Evolutionary conservation across 495 filamentous ascomycete species (phyloP).

Genomic region (Aspergillus incahuasiensis): DNA sequence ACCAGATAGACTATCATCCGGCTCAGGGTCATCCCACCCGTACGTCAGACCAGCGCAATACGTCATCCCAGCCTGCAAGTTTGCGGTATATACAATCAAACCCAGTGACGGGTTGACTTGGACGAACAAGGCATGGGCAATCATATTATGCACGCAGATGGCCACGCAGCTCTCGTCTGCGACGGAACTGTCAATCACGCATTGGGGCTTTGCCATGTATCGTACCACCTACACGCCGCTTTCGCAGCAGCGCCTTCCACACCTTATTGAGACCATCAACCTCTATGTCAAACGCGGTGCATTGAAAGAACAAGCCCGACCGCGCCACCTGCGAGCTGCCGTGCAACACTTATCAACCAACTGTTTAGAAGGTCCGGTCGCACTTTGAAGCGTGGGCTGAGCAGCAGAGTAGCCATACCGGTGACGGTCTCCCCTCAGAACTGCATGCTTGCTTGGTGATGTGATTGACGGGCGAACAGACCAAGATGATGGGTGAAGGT

Average conservation of each 20-base stretch:
- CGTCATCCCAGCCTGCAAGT: constrained; percentile 2
- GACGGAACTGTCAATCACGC: not conserved
- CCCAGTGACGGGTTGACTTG: constrained; percentile 13
- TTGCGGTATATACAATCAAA: not conserved
- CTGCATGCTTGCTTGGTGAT: not conserved
- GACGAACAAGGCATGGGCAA: constrained; percentile 7
- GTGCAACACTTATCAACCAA: not conserved
- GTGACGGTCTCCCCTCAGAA: not conserved
- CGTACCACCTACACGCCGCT: not conserved
- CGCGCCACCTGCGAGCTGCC: not conserved
- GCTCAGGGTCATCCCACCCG: too few species aligned
- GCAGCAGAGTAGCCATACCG: not conserved
- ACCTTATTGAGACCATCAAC: not conserved
- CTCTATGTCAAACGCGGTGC: not conserved
- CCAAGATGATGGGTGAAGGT: not conserved
- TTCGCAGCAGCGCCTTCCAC: not conserved
- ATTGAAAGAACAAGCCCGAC: not conserved
- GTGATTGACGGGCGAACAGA: not conserved
- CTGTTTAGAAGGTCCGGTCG: not conserved
- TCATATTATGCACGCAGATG: constrained; percentile 11
- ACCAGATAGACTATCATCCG: too few species aligned
- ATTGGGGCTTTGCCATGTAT: not conserved
- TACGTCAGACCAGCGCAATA: constrained; percentile 12
- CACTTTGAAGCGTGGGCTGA: not conserved
- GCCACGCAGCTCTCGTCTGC: constrained; percentile 11